phyloP scores from a whole-genome alignment of 345 rosid species.

The Balakata baccata region DNA sequence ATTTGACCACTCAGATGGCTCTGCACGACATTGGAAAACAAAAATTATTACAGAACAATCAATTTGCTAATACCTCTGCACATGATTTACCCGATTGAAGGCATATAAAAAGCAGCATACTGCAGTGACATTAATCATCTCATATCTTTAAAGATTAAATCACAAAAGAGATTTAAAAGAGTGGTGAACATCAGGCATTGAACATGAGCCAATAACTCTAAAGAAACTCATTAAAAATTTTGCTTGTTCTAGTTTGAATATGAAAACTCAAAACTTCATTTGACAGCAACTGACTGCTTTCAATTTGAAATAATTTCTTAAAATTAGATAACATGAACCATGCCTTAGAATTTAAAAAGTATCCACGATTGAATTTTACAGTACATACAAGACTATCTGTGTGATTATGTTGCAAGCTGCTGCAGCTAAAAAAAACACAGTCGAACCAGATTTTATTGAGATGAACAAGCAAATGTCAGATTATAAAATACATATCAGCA shows the following conservation, averaged over 20 bases:
- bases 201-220: not conserved
- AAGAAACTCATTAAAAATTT: not conserved
- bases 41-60: conserved; percentile 12
- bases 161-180: not conserved
- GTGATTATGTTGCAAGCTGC: no score
- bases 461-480: no score
- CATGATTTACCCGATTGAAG: conserved; percentile 1
- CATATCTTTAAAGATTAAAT: not conserved
- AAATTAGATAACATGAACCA: no score
- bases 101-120: conserved; percentile 6
- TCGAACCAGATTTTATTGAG: no score
- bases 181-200: not conserved
- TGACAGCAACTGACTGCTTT: not conserved
- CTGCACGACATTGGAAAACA: conserved; percentile 39
- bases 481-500: no score
- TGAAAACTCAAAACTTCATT: not conserved
- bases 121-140: conserved; percentile 1
- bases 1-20: conserved; percentile 57
- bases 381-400: no score
- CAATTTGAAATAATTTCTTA: no score
- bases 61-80: not conserved
- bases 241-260: not conserved
- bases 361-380: not conserved
- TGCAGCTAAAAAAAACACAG: no score
- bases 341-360: not conserved